Evolutionary conservation across 495 filamentous ascomycete genomes (phyloP), one percentile per base, ranked within the genome.

Genomic region (Penicillium antarcticum): DNA sequence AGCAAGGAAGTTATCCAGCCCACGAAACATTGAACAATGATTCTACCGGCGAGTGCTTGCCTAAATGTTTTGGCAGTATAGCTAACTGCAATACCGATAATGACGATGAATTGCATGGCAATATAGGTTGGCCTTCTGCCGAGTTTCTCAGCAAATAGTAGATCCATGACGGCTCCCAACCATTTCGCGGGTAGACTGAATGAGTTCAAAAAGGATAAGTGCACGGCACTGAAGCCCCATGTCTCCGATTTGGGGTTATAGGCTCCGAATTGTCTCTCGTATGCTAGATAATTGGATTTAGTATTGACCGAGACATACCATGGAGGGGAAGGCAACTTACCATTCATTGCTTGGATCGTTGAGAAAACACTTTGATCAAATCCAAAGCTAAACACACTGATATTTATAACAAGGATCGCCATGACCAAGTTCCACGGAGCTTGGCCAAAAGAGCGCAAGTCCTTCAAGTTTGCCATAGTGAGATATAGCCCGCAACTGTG

Each of bases 291-390:
- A 3, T 23, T 5, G 5, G 5, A 23, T 23, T 23, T 23, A 23
- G 21, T 23, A 23, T 23, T 23, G 21, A 23, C 21, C 2, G 5
- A 23, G 21, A 23, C 5, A 23, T 3, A 23, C 21, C 21, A 23
- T 6, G 33, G 11, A n/a, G n/a, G n/a, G 24, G 17, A 32, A 5
- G 18, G 23, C 16, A 10, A 37, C 10, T 14, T 48, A 40, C 45
- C 45, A 16, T 48, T 19, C 45, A 48, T 48, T 39, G 45, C 45
- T 17, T 48, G 45, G 13, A 48, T 48, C 0, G 34, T 48, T 6
- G 45, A 48, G 7, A 48, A 48, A 5, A 48, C 45, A 19, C 45
- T 48, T 13, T 48, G 36, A 36, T 48, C 45, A 19, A 48, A 48
- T 37, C 45, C 45, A 40, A 39, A 48, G 21, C 45, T 48, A 12